Conservation (phyloP, 768 basidiomycete species). For the Kwoniella sp. region DNA sequence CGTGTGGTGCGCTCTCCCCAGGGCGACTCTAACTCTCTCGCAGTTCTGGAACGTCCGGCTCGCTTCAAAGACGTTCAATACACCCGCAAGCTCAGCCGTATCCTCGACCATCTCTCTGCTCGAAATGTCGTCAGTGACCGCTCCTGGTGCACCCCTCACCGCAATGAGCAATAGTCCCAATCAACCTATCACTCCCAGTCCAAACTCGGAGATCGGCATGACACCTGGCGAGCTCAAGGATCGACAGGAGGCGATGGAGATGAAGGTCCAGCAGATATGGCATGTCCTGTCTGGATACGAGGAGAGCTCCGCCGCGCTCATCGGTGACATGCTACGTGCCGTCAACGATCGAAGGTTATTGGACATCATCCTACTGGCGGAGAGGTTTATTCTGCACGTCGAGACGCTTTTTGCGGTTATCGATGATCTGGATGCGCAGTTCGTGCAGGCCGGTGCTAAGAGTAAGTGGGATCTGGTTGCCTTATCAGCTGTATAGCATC, state of each 20-base stretch:
- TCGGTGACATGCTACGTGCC: slow-evolving; percentile 95
- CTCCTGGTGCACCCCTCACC: slow-evolving; percentile 49
- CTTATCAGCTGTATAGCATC: slow-evolving; percentile 9
- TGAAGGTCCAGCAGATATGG: slow-evolving; percentile 98
- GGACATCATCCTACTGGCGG: slow-evolving; percentile 96
- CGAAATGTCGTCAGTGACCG: slow-evolving; percentile 41
- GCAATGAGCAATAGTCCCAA: slow-evolving; percentile 48
- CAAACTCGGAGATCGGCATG: slow-evolving; percentile 74
- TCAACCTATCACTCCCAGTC: slow-evolving; percentile 16
- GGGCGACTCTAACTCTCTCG: not conserved
- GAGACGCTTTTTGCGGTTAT: slow-evolving; percentile 96
- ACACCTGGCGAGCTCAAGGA: slow-evolving; percentile 74
- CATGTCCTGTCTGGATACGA: slow-evolving; percentile 97
- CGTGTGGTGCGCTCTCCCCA: not conserved
- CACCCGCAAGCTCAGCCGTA: slow-evolving; percentile 43
- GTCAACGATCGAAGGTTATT: slow-evolving; percentile 95
- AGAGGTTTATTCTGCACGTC: slow-evolving; percentile 96
- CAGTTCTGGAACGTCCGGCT: slow-evolving; percentile 98
- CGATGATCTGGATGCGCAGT: slow-evolving; percentile 90
- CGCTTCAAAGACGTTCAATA: slow-evolving; percentile 48
- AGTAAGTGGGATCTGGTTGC: slow-evolving; percentile 61
- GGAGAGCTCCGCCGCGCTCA: slow-evolving; percentile 98
- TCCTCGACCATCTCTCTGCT: slow-evolving; percentile 44
- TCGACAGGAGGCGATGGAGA: slow-evolving; percentile 90
- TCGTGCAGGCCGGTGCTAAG: slow-evolving; percentile 71